Conservation (phyloP, 169 alveolate genomes). For the Eimeria acervulina region DNA sequence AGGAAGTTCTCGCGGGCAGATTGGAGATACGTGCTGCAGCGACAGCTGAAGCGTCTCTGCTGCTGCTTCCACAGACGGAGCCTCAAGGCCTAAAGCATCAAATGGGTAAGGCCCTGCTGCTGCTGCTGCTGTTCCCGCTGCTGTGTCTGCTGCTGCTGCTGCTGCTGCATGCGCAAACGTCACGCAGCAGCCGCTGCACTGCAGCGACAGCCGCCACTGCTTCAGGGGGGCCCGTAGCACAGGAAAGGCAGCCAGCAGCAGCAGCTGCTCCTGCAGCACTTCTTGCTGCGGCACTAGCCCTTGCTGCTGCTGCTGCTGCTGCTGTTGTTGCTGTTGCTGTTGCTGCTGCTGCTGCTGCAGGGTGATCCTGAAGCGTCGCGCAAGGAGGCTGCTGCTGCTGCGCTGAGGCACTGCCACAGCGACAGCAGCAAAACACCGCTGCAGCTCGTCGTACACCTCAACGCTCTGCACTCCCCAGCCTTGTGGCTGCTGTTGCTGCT, state of each 20-base stretch:
- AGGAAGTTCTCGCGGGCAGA: background rate
- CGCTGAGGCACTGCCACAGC: background rate
- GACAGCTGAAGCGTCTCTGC: constrained; percentile 44
- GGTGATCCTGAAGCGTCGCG: constrained; percentile 60
- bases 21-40: constrained; percentile 34
- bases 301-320: constrained; percentile 6
- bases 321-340: constrained; percentile 10
- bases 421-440: background rate
- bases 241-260: constrained; percentile 58
- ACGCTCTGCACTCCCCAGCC: constrained; percentile 49
- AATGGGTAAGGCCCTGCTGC: constrained; percentile 42
- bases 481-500: constrained; percentile 50
- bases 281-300: background rate
- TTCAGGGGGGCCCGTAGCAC: constrained; percentile 33
- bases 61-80: constrained; percentile 58
- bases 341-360: constrained; percentile 54
- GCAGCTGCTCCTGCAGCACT: constrained; percentile 26
- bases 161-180: constrained; percentile 66
- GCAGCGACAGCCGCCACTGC: constrained; percentile 46
- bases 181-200: constrained; percentile 66
- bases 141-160: constrained; percentile 39
- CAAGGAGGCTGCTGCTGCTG: constrained; percentile 1
- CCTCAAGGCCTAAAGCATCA: constrained; percentile 48
- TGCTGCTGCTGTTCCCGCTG: constrained; percentile 39
- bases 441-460: constrained; percentile 64